Evolutionary conservation across 2,329 filamentous ascomycete species (phyloP).

Genomic region (Tolypocladium sp.): DNA sequence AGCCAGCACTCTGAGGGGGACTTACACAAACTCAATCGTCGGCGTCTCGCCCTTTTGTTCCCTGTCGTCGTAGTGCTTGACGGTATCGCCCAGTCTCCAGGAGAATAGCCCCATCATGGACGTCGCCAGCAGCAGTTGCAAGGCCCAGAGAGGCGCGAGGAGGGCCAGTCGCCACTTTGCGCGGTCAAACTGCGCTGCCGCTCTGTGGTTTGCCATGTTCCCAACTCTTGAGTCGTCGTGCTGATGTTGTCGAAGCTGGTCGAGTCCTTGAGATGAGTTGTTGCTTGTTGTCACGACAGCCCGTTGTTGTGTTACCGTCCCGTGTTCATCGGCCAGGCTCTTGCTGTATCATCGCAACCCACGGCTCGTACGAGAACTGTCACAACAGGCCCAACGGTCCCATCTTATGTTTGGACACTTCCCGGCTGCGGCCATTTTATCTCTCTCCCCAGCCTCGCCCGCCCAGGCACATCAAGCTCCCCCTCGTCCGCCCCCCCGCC

Average conservation of each 20-base stretch:
- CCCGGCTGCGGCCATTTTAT: background rate
- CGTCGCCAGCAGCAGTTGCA: conserved; percentile 36
- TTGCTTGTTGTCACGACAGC: background rate
- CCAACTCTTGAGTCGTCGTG: background rate
- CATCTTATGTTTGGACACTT: background rate
- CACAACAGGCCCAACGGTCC: background rate
- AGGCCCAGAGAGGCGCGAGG: conserved; percentile 39
- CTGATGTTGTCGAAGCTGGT: background rate
- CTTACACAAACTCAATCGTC: conserved; percentile 42
- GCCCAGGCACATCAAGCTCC: background rate
- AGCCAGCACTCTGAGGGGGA: conserved; percentile 4
- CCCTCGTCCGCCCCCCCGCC: background rate
- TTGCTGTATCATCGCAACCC: background rate
- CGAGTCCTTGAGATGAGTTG: background rate
- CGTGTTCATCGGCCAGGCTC: background rate
- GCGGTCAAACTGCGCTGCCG: conserved; percentile 42
- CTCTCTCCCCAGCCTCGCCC: background rate
- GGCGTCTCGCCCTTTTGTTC: conserved; percentile 28
- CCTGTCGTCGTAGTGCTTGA: conserved; percentile 31
- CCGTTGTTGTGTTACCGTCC: background rate
- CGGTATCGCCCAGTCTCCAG: conserved; percentile 40
- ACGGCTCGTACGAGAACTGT: background rate
- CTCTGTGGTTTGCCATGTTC: conserved; percentile 31
- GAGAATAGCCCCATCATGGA: conserved; percentile 42
- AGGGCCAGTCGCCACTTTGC: conserved; percentile 40